These are phyloP conservation scores for Decorospora gaudefroyi DNA, from an alignment of 2,329 filamentous ascomycete genomes.

Conservation along the genomic window DNA sequence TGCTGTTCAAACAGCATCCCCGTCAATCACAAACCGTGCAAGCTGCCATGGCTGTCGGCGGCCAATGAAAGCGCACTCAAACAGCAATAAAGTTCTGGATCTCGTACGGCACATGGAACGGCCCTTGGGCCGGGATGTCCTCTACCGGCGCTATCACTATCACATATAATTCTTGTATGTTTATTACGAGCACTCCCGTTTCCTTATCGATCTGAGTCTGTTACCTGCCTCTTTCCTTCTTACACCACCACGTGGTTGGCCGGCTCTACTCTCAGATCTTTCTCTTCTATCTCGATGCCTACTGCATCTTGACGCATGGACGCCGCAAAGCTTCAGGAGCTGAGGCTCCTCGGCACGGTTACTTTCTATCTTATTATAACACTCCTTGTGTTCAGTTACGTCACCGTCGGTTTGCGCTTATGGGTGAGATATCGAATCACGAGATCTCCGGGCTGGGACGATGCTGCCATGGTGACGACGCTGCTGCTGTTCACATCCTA, in stretches of 20 bases:
- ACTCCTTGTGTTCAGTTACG: slow-evolving; percentile 36
- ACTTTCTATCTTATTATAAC: slow-evolving; percentile 29
- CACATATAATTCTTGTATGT: slow-evolving; percentile 4
- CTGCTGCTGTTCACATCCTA: slow-evolving; percentile 37
- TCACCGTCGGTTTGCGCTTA: slow-evolving; percentile 38
- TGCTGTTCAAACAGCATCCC: slow-evolving; percentile 21
- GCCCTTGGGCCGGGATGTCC: slow-evolving; percentile 12
- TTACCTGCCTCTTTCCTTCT: slow-evolving; percentile 10
- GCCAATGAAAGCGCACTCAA: slow-evolving; percentile 17
- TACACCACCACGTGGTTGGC: slow-evolving; percentile 14
- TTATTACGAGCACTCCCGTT: slow-evolving; percentile 22
- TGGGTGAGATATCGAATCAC: slow-evolving; percentile 43
- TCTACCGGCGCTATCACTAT: slow-evolving; percentile 13
- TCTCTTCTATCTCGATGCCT: slow-evolving; percentile 5
- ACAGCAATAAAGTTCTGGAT: slow-evolving; percentile 20
- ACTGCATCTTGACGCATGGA: slow-evolving; percentile 6
- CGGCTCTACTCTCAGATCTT: not conserved
- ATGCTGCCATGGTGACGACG: slow-evolving; percentile 38
- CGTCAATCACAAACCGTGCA: slow-evolving; percentile 7
- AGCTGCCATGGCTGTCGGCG: slow-evolving; percentile 7
- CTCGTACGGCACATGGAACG: slow-evolving; percentile 16
- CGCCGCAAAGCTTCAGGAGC: slow-evolving; percentile 21
- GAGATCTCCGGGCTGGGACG: slow-evolving; percentile 43
- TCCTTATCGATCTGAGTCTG: slow-evolving; percentile 3
- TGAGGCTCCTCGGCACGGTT: slow-evolving; percentile 26